Conservation (phyloP, 1,284 basidiomycete genomes). For the Moesziomyces sp. region DNA sequence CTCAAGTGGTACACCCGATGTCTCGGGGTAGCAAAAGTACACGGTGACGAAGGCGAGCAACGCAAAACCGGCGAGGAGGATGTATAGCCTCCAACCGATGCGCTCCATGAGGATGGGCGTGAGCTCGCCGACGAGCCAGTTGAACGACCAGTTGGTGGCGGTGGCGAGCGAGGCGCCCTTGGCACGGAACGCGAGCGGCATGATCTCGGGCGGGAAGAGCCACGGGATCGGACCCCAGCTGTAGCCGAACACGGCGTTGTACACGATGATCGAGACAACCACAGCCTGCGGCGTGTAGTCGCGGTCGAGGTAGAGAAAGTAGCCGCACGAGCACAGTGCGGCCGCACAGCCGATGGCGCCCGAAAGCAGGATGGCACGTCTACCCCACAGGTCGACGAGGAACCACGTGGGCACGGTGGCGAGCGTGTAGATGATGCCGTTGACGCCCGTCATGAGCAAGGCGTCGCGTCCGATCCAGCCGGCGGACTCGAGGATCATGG, state of each 20-base stretch:
- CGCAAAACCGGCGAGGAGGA: slow-evolving; percentile 96
- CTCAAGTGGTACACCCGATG: slow-evolving; percentile 72
- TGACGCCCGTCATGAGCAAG: slow-evolving; percentile 91
- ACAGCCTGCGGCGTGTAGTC: slow-evolving; percentile 79
- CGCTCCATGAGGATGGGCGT: slow-evolving; percentile 89
- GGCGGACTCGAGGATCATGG: slow-evolving; percentile 73
- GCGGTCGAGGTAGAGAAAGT: slow-evolving; percentile 91
- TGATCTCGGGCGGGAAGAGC: slow-evolving; percentile 83
- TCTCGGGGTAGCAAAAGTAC: slow-evolving; percentile 76
- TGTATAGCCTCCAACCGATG: slow-evolving; percentile 92
- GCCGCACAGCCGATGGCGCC: slow-evolving; percentile 84
- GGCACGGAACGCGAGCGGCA: slow-evolving; percentile 69
- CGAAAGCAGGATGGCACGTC: slow-evolving; percentile 87
- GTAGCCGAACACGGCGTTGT: slow-evolving; percentile 88
- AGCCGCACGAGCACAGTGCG: slow-evolving; percentile 81
- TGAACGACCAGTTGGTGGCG: slow-evolving; percentile 71
- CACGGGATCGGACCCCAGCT: slow-evolving; percentile 79
- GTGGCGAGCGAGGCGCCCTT: slow-evolving; percentile 78
- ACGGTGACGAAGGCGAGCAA: slow-evolving; percentile 78
- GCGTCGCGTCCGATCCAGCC: slow-evolving; percentile 98
- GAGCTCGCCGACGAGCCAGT: slow-evolving; percentile 86
- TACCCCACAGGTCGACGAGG: slow-evolving; percentile 90
- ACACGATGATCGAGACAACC: slow-evolving; percentile 86
- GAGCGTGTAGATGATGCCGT: slow-evolving; percentile 76
- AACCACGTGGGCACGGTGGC: slow-evolving; percentile 79